Evolutionary conservation across 768 basidiomycete genomes (phyloP), one percentile per base, ranked within the genome.

Genomic region (Rhodotorula babjevae): DNA sequence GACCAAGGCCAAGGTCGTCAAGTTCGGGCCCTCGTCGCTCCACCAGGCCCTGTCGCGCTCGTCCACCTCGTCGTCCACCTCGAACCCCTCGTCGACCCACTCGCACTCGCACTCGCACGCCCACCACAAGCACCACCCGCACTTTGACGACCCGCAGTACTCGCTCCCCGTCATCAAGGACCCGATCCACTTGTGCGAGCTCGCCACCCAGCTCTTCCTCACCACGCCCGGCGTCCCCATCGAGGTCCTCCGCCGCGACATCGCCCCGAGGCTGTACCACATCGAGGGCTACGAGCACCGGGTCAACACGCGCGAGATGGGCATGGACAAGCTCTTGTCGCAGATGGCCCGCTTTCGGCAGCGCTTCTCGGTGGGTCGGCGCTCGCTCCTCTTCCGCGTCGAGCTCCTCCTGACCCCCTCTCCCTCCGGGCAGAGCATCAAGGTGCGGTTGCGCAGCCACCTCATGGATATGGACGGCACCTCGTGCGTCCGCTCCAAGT

Each of bases 401-500:
- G 31, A 11, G 0, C 40, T 8, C 14, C 21, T 14, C 10, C 40
- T 65, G 49, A 53, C 31, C 36, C 2, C 14, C 2, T 25, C 42
- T 1, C 21, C 3, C 3, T 18, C 19, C 9, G 8, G 21, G 23
- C 62, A 72, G 71, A 25, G 52, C 4, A 31, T 74, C 31, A 49
- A 69, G 53, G 44, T 74, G 12, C 31, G 63, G 33, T 63, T 74
- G 62, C 63, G 63, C n/a, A 57, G 58, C 0, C 47, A 64, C 55
- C 42, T 74, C 18, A 70, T 74, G 52, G 73, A 74, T 42, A 63
- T 57, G 46, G 73, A 74, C 59, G 73, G 73, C 1, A 47, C 73
- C 0, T 69, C 73, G 72, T 74, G 36, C 21, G 72, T 66, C 19
- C n/a, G 29, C 23, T 46, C 36, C 31, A 9, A 31, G 31, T 14